Conservation (phyloP, 495 filamentous ascomycete genomes). For the Penicillium turbatum region DNA sequence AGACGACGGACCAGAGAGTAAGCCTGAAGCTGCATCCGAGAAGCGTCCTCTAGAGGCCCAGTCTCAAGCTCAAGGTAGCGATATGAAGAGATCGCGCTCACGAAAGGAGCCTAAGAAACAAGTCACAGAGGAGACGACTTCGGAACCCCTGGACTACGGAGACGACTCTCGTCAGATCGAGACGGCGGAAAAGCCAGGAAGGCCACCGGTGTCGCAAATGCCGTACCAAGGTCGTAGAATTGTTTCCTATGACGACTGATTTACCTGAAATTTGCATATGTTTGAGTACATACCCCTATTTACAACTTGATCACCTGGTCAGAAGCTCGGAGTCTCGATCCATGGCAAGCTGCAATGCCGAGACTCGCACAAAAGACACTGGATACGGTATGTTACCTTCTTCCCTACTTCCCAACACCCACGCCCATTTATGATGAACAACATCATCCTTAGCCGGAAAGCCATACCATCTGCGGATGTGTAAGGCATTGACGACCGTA, state of each 20-base stretch:
- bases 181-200: background rate
- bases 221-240: conserved; percentile 28
- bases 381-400: conserved; percentile 6
- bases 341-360: too few relatives aligned
- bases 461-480: conserved; percentile 42
- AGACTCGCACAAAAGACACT: too few relatives aligned
- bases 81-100: background rate
- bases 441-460: conserved; percentile 48
- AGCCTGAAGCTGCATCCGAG: background rate
- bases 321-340: background rate
- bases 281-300: background rate
- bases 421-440: conserved; percentile 36
- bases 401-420: background rate
- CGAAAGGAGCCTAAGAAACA: background rate
- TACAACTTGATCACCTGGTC: background rate
- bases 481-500: conserved; percentile 36
- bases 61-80: background rate
- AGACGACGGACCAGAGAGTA: conserved; percentile 12
- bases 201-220: background rate
- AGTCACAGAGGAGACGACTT: background rate
- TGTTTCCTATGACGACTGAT: conserved; percentile 41
- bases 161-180: background rate
- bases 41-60: background rate
- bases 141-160: conserved; percentile 17
- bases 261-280: background rate